These are phyloP conservation scores for Detonula confervacea DNA, from an alignment of 352 stramenopile species.

Conservation along the genomic window DNA sequence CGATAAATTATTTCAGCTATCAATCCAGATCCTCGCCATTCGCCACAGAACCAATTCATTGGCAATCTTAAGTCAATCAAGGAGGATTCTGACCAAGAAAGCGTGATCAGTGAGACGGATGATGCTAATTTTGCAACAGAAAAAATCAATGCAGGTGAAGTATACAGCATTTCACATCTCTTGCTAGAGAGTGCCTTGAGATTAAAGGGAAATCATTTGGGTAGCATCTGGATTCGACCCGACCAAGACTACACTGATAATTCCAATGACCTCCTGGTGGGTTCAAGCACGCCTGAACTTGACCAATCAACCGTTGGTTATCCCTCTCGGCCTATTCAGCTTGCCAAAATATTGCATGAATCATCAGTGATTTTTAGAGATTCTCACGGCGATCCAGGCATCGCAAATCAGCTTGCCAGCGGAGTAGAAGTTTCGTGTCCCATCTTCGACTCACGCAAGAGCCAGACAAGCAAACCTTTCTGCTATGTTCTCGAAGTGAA, in stretches of 20 bases:
- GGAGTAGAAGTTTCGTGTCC: conserved; percentile 83
- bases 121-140: conserved; percentile 37
- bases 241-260: conserved; percentile 47
- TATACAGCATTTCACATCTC: conserved; percentile 80
- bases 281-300: conserved; percentile 16
- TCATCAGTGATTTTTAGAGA: conserved; percentile 75
- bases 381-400: conserved; percentile 56
- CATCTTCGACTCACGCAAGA: conserved; percentile 56
- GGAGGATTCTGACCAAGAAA: conserved; percentile 26
- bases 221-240: conserved; percentile 85
- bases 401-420: conserved; percentile 66
- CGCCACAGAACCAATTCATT: conserved; percentile 11
- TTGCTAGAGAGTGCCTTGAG: conserved; percentile 83
- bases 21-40: conserved; percentile 49
- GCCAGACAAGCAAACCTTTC: conserved; percentile 65
- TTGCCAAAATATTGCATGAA: conserved; percentile 85
- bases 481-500: conserved; percentile 86
- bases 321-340: conserved; percentile 76
- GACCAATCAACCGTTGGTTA: conserved; percentile 52
- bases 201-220: conserved; percentile 77
- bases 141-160: conserved; percentile 63
- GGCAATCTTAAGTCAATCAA: conserved; percentile 6
- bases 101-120: not conserved
- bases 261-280: conserved; percentile 21
- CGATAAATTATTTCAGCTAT: conserved; percentile 40